These are phyloP conservation scores for Albifimbria verrucaria DNA, from an alignment of 2,329 filamentous ascomycete genomes.

Conservation along the genomic window DNA sequence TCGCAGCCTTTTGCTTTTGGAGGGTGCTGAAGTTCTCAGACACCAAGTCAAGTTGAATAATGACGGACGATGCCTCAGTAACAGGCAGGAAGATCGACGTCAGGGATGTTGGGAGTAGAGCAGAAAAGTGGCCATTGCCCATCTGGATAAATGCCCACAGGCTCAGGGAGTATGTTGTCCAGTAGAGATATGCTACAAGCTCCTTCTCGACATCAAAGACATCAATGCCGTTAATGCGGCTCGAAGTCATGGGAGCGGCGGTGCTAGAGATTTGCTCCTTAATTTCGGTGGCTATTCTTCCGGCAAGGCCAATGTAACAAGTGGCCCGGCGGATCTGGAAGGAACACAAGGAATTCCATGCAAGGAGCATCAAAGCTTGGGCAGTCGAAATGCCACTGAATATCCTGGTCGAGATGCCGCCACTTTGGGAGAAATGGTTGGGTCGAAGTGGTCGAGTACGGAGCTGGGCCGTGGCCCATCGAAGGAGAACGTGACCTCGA, in stretches of 20 bases:
- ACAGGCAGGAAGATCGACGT: conserved; percentile 25
- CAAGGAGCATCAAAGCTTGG: conserved; percentile 31
- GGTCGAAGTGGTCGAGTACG: conserved; percentile 20
- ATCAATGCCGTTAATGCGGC: conserved; percentile 38
- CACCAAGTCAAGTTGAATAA: conserved; percentile 30
- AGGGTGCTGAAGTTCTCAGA: conserved; percentile 34
- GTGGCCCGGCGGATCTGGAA: conserved; percentile 27
- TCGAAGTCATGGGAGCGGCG: conserved; percentile 23
- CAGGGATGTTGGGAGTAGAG: conserved; percentile 17
- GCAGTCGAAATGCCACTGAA: conserved; percentile 28
- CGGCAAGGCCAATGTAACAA: conserved; percentile 32
- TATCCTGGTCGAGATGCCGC: conserved; percentile 27
- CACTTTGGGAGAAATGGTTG: conserved; percentile 15
- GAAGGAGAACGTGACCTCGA: conserved; percentile 27
- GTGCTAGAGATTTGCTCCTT: conserved; percentile 26
- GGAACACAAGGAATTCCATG: conserved; percentile 32
- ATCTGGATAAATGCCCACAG: conserved; percentile 36
- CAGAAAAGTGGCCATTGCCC: conserved; percentile 21
- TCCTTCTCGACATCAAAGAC: conserved; percentile 37
- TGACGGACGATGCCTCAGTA: conserved; percentile 23
- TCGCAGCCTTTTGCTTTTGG: conserved; percentile 29
- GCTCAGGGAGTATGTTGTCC: conserved; percentile 34
- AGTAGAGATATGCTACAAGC: conserved; percentile 34
- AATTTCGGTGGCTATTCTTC: conserved; percentile 26
- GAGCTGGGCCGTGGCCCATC: conserved; percentile 31